A percentile compares a stretch with the other conserved stretches of the same genome.
These are phyloP conservation scores for Leucocoprinus sp. DNA, from an alignment of 768 basidiomycete genomes.

Conservation along the genomic window DNA sequence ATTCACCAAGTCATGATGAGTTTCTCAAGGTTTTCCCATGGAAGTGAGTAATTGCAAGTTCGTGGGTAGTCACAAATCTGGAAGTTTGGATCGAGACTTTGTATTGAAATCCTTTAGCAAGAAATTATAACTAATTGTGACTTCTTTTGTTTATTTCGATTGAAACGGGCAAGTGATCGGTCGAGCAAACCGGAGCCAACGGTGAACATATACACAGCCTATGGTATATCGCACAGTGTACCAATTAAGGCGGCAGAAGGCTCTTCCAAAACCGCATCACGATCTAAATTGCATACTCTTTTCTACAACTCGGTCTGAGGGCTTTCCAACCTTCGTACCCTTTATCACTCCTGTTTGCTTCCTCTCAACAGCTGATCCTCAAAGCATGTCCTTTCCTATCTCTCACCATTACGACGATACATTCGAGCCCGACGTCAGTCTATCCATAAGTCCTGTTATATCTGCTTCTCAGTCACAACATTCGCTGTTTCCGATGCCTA, in stretches of 20 bases:
- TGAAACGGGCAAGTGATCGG: slow-evolving; percentile 11
- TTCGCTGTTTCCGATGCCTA: neutral
- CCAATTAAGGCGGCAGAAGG: slow-evolving; percentile 2
- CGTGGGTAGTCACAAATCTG: neutral
- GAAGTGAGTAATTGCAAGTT: neutral
- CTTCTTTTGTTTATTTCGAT: slow-evolving; percentile 7
- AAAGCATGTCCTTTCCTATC: slow-evolving; percentile 5
- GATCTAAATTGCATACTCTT: slow-evolving; percentile 9
- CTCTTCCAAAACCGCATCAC: slow-evolving; percentile 12
- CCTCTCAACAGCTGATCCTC: neutral
- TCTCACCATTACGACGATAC: slow-evolving; percentile 6
- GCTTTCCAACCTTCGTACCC: slow-evolving; percentile 1
- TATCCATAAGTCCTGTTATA: neutral
- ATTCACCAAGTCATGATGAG: slow-evolving; percentile 1
- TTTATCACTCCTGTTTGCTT: neutral
- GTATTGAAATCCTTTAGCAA: neutral
- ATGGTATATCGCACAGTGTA: slow-evolving; percentile 6
- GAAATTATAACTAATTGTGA: slow-evolving; percentile 1
- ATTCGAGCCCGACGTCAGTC: neutral
- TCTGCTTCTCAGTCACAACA: slow-evolving; percentile 3
- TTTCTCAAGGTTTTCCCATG: neutral
- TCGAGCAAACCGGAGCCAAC: slow-evolving; percentile 7
- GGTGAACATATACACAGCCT: slow-evolving; percentile 11
- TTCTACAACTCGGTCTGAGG: slow-evolving; percentile 7
- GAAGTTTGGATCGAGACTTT: slow-evolving; percentile 2